Evolutionary conservation across 2,329 filamentous ascomycete species (phyloP).

Genomic region (Nigrospora osmanthi): DNA sequence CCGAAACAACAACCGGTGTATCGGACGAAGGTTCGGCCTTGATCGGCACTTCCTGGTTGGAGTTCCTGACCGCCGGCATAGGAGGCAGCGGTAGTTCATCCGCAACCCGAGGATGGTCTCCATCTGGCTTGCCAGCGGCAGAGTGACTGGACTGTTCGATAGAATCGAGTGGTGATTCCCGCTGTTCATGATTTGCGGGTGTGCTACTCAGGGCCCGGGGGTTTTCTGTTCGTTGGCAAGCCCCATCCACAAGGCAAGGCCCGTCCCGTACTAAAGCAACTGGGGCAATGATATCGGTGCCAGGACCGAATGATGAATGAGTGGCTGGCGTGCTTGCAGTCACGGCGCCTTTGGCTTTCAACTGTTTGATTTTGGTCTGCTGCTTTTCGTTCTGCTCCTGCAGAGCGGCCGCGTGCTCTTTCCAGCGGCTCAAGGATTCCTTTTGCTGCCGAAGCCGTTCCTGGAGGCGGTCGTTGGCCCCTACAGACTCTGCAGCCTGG

Average conservation of each 20-base stretch:
- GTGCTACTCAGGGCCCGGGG: too few species aligned
- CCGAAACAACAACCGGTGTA: constrained; percentile 39
- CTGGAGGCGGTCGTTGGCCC: constrained; percentile 17
- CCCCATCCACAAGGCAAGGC: too few species aligned
- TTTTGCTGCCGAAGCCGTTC: constrained; percentile 32
- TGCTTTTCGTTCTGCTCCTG: constrained; percentile 21
- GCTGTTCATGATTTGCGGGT: too few species aligned
- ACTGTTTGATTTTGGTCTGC: constrained; percentile 28
- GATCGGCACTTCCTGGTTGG: constrained; percentile 13
- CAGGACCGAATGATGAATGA: constrained; percentile 14
- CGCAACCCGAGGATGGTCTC: constrained; percentile 2
- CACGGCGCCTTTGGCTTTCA: constrained; percentile 28
- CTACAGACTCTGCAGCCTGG: constrained; percentile 14
- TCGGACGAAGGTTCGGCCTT: constrained; percentile 51
- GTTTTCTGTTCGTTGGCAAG: too few species aligned
- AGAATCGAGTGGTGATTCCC: too few species aligned
- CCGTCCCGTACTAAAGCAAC: background rate
- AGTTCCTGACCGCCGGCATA: constrained; percentile 9
- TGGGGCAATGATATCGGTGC: constrained; percentile 3
- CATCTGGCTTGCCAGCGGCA: background rate
- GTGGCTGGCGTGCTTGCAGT: constrained; percentile 4
- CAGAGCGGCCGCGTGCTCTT: constrained; percentile 32
- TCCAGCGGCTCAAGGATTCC: constrained; percentile 36
- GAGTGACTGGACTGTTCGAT: too few species aligned
- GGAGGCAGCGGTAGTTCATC: constrained; percentile 18